Evolutionary conservation across 179 eudicot species (phyloP).

Genomic region (Sideroxylon spinosum): DNA sequence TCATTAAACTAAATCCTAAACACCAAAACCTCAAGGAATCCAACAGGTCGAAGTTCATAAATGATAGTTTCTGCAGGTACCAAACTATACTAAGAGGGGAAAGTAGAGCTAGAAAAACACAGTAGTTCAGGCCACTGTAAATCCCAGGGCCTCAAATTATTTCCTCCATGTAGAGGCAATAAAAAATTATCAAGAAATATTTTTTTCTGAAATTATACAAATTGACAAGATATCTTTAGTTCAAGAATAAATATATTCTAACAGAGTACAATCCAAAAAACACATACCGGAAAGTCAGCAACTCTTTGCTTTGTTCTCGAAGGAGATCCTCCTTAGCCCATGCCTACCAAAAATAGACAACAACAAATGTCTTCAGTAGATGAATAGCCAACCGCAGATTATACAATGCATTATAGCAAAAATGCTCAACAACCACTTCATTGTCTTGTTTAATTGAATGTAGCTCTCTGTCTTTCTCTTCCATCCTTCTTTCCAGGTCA

Average conservation of each 20-base stretch:
- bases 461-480: slow-evolving; percentile 79
- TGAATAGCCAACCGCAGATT: slow-evolving; percentile 11
- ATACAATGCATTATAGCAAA: slow-evolving; percentile 1
- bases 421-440: slow-evolving; percentile 62
- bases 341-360: slow-evolving; percentile 46
- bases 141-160: not conserved
- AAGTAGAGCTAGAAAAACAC: not conserved
- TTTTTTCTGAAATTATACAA: not conserved
- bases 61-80: not conserved
- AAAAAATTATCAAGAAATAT: no score
- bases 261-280: not conserved
- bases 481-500: slow-evolving; percentile 79
- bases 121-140: not conserved
- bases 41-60: not conserved
- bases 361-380: slow-evolving; percentile 6
- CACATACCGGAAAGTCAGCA: slow-evolving; percentile 74
- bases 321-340: slow-evolving; percentile 98
- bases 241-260: not conserved
- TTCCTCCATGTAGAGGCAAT: no score
- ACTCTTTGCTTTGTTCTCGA: slow-evolving; percentile 85
- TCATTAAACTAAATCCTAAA: not conserved
- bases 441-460: slow-evolving; percentile 80
- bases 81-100: not conserved
- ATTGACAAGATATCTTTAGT: not conserved
- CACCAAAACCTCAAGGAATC: not conserved